Base-by-base conservation (phyloP, 768 basidiomycete genomes). In the Austroboletus eburneus region DNA sequence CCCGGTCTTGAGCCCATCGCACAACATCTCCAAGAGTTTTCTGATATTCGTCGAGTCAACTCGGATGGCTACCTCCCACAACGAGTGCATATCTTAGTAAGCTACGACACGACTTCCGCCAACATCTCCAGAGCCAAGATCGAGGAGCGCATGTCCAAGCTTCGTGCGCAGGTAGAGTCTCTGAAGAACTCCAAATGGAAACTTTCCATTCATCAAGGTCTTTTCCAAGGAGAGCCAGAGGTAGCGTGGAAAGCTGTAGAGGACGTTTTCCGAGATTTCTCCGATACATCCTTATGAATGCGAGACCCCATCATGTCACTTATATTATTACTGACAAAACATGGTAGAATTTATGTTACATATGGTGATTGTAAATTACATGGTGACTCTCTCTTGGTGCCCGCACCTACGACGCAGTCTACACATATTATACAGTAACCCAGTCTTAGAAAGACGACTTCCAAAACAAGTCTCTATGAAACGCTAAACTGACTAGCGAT, bases 181-280 rank as follows among this genome's bases (percentile, higher is more conserved):
- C 23, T 48, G 22, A 22, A 14, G 5, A 22, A 10, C 4, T 17
- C 17, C 2, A 18, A 5, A 20, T 43, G 46, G 51, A 9, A 17
- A 18, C 4, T 18, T 2, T 46, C 52, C 10, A 37, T 59, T 2
- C 44, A 57, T 24, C 12, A 36, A 2, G 23, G 5, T 2, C 2
- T 9, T 42, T 57, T 56, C 32, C 21, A 37, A 14, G 57, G 57
- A 9, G 44, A 52, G 2, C 44, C 54, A 1, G 37, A 52, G 9
- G 46, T 44, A 13, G 57, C 57, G 3, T 52, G 49, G 57, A 30
- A 2, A 10, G 45, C 42, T 16, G 39, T 57, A 21, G 56, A 49
- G 21, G 36, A 50, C 13, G 42, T 57, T 3, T 43, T 57, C 20
- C 22, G 17, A 39, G 1, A 29, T 16, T 35, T 42, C 14, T 1